Conservation (phyloP, 148 eudicot species). For the Rhododendron griersonianum region DNA sequence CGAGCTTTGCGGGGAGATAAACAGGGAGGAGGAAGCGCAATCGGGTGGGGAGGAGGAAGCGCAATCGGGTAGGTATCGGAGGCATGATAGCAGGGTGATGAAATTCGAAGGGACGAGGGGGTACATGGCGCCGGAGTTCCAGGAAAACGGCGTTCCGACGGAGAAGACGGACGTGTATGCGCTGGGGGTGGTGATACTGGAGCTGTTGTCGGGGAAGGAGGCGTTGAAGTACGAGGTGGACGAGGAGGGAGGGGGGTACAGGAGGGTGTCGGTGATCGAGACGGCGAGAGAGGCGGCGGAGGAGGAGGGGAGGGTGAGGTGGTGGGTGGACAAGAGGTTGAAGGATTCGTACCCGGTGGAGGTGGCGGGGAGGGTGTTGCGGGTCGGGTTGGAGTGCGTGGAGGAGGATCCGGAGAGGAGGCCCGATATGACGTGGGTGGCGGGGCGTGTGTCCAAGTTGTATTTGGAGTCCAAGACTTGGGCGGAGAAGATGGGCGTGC, state of each 20-base stretch:
- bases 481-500: conserved; percentile 58
- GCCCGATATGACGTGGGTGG: conserved; percentile 81
- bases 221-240: conserved; percentile 48
- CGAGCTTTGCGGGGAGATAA: conserved; percentile 62
- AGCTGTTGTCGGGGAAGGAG: conserved; percentile 71
- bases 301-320: conserved; percentile 46
- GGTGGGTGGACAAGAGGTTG: conserved; percentile 72
- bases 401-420: conserved; percentile 66
- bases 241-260: conserved; percentile 32
- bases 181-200: conserved; percentile 81
- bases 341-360: conserved; percentile 90
- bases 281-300: conserved; percentile 69
- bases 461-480: conserved; percentile 70
- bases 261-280: conserved; percentile 52
- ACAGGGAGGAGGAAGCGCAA: not conserved
- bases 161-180: conserved; percentile 79
- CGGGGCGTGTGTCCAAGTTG: conserved; percentile 71
- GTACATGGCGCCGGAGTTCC: conserved; percentile 93
- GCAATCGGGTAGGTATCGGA: not conserved
- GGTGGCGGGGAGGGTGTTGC: conserved; percentile 52
- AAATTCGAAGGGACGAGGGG: conserved; percentile 82
- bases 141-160: conserved; percentile 48
- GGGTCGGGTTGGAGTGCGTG: conserved; percentile 66
- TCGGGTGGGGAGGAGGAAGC: not conserved
- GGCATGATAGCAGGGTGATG: conserved; percentile 22